Base-by-base conservation (phyloP, 768 basidiomycete genomes). In the Ephemerocybe angulata region DNA sequence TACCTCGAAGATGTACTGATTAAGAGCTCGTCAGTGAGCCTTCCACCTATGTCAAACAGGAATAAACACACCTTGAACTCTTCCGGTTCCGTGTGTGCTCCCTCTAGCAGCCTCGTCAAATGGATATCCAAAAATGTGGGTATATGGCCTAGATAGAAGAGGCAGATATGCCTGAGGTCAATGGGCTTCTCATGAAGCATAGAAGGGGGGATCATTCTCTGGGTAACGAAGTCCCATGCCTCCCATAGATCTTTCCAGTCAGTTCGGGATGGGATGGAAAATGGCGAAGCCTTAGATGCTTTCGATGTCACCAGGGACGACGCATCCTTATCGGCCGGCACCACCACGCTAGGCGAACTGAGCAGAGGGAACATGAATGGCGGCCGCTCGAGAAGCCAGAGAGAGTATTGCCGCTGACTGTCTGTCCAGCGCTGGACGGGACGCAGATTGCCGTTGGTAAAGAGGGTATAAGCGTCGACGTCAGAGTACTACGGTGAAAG, bases 61-160 rank as follows among this genome's bases (percentile, higher is more conserved):
- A 10, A 31, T 52, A 27, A 40, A 63, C 63, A 31, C 27, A 79
- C 80, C 68, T 93, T 93, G 74, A 88, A 96, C 50, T 80, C 73
- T 56, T 88, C 80, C 0, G 97, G 97, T 59, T 93, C 85, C 0
- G 93, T 93, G 62, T 91, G 83, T 1, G 86, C 82, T 61, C 94
- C 88, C 37, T 82, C 65, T 49, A 97, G 68, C 12, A 93, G 69
- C 47, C 79, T 77, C 2, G 90, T 90, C 46, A 96, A 70, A 64
- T 96, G 88, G 22, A 97, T 97, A 63, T 97, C 95, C 58, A 95
- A 69, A 74, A 96, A 97, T 19, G 90, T 79, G 1, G 93, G 93
- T 43, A 98, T 93, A 67, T 98, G 97, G 0, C 96, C 96, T 12
- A 92, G 65, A 70, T 98, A 98, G 73, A 99, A 99, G n/a, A 98